Percentiles rank a stretch among this genome's conserved stretches.
phyloP scores from a whole-genome alignment of 2,329 filamentous ascomycete species.

The Botrytis aclada region DNA sequence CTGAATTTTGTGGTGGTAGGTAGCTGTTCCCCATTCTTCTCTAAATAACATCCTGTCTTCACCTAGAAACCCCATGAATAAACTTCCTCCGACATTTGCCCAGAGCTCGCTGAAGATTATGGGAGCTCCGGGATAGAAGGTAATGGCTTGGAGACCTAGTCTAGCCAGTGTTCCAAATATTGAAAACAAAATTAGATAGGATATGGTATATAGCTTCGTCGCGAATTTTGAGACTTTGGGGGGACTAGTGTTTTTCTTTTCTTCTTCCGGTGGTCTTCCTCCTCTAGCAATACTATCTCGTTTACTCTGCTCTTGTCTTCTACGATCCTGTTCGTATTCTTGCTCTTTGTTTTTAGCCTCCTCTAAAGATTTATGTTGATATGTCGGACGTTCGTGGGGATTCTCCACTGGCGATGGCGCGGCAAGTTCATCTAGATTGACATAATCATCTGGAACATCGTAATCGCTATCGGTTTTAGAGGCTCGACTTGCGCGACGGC shows the following conservation, averaged over 20 bases:
- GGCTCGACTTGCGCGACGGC: slow-evolving; percentile 5
- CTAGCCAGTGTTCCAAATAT: slow-evolving; percentile 81
- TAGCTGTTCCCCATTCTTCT: slow-evolving; percentile 57
- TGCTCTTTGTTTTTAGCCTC: slow-evolving; percentile 30
- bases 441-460: slow-evolving; percentile 38
- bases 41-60: slow-evolving; percentile 77
- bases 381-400: slow-evolving; percentile 40
- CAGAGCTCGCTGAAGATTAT: slow-evolving; percentile 73
- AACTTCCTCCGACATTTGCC: slow-evolving; percentile 80
- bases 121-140: slow-evolving; percentile 74
- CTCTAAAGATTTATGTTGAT: slow-evolving; percentile 43
- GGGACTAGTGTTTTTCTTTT: slow-evolving; percentile 19
- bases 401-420: slow-evolving; percentile 46
- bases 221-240: slow-evolving; percentile 46
- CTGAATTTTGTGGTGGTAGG: slow-evolving; percentile 40
- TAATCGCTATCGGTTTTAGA: slow-evolving; percentile 22
- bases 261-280: slow-evolving; percentile 18
- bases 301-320: slow-evolving; percentile 9
- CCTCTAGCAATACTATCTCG: slow-evolving; percentile 15
- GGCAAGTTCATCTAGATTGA: slow-evolving; percentile 45
- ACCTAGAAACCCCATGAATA: slow-evolving; percentile 80
- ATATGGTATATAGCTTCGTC: slow-evolving; percentile 67
- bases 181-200: slow-evolving; percentile 82
- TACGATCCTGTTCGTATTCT: slow-evolving; percentile 24
- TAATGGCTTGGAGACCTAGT: slow-evolving; percentile 75